Conservation (phyloP, 208 protist genomes). For the Herpetomonas tarakana region DNA sequence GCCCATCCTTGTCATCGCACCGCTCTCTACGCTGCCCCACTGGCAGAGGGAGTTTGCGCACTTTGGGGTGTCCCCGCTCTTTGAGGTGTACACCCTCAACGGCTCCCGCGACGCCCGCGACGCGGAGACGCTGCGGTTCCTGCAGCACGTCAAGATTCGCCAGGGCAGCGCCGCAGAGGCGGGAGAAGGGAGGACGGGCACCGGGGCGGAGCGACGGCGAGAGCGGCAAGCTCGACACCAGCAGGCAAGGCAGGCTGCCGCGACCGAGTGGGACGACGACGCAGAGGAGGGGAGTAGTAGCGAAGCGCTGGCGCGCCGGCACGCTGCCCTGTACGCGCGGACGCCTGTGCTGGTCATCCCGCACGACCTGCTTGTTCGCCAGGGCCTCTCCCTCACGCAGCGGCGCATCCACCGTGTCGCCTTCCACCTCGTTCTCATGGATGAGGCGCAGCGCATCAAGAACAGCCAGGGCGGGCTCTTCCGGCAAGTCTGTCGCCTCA, state of each 20-base stretch:
- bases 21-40: constrained; percentile 50
- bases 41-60: constrained; percentile 42
- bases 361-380: constrained; percentile 38
- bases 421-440: constrained; percentile 87
- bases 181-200: no score
- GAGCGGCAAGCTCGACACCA: no score
- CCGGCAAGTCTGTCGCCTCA: constrained; percentile 32
- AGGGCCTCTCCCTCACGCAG: constrained; percentile 15
- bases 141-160: constrained; percentile 19
- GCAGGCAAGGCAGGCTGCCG: no score
- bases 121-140: constrained; percentile 18
- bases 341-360: constrained; percentile 45
- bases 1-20: constrained; percentile 45
- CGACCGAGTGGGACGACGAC: not conserved
- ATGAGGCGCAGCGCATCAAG: constrained; percentile 94
- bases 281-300: no score
- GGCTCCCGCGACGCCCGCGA: constrained; percentile 32
- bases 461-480: constrained; percentile 36
- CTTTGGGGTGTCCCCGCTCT: constrained; percentile 26
- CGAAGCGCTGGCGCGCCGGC: no score
- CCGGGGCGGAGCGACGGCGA: no score
- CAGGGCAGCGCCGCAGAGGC: no score
- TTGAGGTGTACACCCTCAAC: constrained; percentile 40
- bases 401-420: constrained; percentile 38
- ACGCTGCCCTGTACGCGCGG: no score